Evolutionary conservation across 441 rosid species (phyloP), one percentile per base, ranked within the genome.

Genomic region (Cnidoscolus chayamansa): DNA sequence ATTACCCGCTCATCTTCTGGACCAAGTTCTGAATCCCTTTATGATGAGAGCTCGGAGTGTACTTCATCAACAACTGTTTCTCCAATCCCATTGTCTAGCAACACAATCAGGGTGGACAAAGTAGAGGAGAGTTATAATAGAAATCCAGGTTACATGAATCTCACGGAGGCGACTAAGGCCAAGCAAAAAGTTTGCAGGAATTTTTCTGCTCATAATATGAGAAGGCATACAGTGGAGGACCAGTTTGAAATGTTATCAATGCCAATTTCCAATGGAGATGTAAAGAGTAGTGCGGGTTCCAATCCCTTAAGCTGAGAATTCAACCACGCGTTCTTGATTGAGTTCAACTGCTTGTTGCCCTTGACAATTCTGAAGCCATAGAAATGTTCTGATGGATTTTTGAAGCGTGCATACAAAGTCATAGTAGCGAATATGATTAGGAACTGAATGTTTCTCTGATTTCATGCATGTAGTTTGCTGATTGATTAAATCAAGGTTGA

Each of bases 271-370:
- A 66, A 57, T 76, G 85, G 73, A 60, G 84, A 83, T 72, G 67
- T 77, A 8, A 78, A 75, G 63, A 81, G 82, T 78, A 58, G 72
- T 73, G 82, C 87, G 3, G 85, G 79, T 74, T 86, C 87, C 16
- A 78, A 73, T 63, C 80, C 81, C 43, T 67, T 76, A 73, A 70
- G 72, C 63, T 49, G 0, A 79, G 72, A 72, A 76, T 73, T 57
- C 75, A 31, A 19, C 17, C 61, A 62, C 59, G 66, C 45, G 53
- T 43, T 9, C 20, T 25, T 54, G 77, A 43, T 25, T 48, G 63
- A 69, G 83, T 81, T 83, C 91, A 89, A 89, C 91, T 71, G 72
- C 93, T 84, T 81, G 91, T 89, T 88, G 92, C 77, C 74, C 76
- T 77, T 61, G 56, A 67, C 67, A 43, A 65, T 16, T 64, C 62